Base-by-base conservation (phyloP, 192 early-diverging fungal species). In the Backusella australiensis region DNA sequence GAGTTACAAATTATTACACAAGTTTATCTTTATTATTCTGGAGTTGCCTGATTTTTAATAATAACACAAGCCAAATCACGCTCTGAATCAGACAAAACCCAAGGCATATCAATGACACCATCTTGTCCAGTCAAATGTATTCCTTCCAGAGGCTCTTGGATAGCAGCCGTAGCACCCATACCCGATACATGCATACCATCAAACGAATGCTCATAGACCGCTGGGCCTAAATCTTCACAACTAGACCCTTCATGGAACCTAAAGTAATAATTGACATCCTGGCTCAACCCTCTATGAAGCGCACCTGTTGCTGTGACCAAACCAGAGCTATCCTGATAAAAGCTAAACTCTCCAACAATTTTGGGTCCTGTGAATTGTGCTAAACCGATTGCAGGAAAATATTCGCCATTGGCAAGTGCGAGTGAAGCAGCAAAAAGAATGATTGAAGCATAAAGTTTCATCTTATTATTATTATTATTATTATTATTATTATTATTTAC, bases 61-160 rank as follows among this genome's bases (percentile, higher is more conserved):
- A 68, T 68, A 36, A 68, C 67, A 68, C 67, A 68, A 68, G 67
- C 67, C 29, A 68, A 17, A 68, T 68, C 34, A 68, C 67, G 34
- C 7, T 68, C 67, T 3, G 29, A 35, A 21, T 68, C 35, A 34
- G 35, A 19, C 2, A 68, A 17, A 19, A 68, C 67, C 67, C 67
- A 68, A n/a, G 67, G 67, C 15, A 68, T n/a, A 34, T n/a, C 34
- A 68, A 68, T 6, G 9, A 68, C 17, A 19, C 67, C 67, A 68
- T 36, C 67, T 35, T 35, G 0, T 0, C 67, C 67, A 3, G 67
- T 68, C 34, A 68, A 68, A n/a, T 19, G 67, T n/a, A 68, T 35
- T 7, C 67, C 67, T 2, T 68, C 67, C 35, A 68, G 6, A 17
- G 35, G 29, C 14, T 68, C 67, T 26, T 68, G 67, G 2, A 68